Evolutionary conservation across 2,329 filamentous ascomycete genomes (phyloP).

Genomic region (Nannizzia gypsea): DNA sequence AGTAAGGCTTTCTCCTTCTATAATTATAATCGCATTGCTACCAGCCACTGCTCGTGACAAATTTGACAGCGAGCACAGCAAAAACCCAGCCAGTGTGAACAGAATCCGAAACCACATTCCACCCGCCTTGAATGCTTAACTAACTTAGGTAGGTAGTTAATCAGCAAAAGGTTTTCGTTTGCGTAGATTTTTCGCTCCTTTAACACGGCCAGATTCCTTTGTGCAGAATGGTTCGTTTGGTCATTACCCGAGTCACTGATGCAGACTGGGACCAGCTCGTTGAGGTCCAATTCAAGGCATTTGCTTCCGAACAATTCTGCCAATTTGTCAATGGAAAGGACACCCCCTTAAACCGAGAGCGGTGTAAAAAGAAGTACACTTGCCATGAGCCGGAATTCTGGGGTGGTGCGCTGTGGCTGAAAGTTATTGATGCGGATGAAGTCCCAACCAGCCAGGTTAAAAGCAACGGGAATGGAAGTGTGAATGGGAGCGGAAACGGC

Average conservation of each 20-base stretch:
- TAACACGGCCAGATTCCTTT: not conserved
- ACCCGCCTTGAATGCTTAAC: not conserved
- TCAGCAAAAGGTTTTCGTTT: not conserved
- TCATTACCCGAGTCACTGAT: slow-evolving; percentile 8
- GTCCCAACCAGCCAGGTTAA: not conserved
- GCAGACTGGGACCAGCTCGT: slow-evolving; percentile 13
- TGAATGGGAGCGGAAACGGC: not conserved
- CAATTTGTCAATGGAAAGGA: slow-evolving; percentile 7
- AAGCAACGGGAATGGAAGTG: not conserved
- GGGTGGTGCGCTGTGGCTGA: slow-evolving; percentile 11
- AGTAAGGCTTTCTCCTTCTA: not conserved
- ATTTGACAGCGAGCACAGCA: not conserved
- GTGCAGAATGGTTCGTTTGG: slow-evolving; percentile 5
- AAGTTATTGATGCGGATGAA: slow-evolving; percentile 10
- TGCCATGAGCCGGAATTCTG: not conserved
- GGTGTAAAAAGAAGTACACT: slow-evolving; percentile 7
- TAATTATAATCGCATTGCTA: not conserved
- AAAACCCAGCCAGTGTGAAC: not conserved
- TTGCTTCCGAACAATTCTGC: slow-evolving; percentile 10
- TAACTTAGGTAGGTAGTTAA: no score
- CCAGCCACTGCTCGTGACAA: not conserved
- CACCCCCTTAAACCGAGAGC: slow-evolving; percentile 8
- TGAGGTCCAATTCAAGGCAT: slow-evolving; percentile 10
- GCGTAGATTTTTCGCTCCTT: not conserved
- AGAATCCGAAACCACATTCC: not conserved